These are phyloP conservation scores for Talaromyces borbonicus DNA, from an alignment of 495 filamentous ascomycete species.

Conservation along the genomic window DNA sequence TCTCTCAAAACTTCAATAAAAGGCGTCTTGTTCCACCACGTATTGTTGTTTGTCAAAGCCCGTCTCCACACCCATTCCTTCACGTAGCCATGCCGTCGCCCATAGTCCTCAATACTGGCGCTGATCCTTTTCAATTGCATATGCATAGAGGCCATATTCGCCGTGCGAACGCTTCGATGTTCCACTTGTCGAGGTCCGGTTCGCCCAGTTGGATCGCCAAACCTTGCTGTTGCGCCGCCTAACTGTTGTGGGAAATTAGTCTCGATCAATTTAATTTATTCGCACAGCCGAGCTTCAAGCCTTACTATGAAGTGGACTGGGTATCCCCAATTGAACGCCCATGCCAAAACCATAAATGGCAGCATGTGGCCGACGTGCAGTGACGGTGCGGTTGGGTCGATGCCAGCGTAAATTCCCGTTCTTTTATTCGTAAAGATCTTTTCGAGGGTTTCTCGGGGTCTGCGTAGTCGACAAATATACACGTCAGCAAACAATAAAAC, in stretches of 20 bases:
- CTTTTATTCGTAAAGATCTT: constrained; percentile 58
- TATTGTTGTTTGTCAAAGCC: constrained; percentile 64
- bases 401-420: constrained; percentile 74
- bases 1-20: constrained; percentile 63
- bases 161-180: constrained; percentile 43
- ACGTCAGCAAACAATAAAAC: no score
- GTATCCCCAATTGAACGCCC: constrained; percentile 83
- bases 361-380: constrained; percentile 89
- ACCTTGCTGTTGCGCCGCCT: constrained; percentile 73
- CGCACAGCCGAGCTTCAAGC: constrained; percentile 2
- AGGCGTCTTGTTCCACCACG: constrained; percentile 62
- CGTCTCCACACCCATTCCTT: constrained; percentile 52
- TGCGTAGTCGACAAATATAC: no score
- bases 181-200: constrained; percentile 53
- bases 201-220: constrained; percentile 83
- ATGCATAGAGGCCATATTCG: constrained; percentile 68
- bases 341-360: constrained; percentile 88
- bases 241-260: constrained; percentile 34
- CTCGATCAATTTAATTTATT: constrained; percentile 10
- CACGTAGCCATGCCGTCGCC: constrained; percentile 48
- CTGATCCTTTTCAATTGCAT: constrained; percentile 74
- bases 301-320: constrained; percentile 57
- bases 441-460: constrained; percentile 55
- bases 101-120: constrained; percentile 55
- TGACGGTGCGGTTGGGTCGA: constrained; percentile 87